These are phyloP conservation scores for Reutealis trisperma DNA, from an alignment of 345 rosid genomes.

Conservation along the genomic window DNA sequence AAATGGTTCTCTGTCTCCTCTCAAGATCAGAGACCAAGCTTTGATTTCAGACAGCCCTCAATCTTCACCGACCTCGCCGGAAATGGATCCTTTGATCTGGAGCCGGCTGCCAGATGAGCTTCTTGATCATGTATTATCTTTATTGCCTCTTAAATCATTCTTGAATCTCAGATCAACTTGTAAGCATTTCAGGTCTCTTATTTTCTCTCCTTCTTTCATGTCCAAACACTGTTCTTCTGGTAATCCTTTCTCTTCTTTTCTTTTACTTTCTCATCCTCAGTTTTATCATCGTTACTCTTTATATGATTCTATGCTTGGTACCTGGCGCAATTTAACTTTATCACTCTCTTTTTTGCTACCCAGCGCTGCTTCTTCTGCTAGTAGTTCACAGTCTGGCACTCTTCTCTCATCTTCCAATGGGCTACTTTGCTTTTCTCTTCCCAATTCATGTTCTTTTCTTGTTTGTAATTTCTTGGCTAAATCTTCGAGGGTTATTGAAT, in stretches of 20 bases:
- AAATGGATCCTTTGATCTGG: conserved; percentile 86
- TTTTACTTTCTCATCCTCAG: conserved; percentile 80
- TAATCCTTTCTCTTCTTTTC: conserved; percentile 54
- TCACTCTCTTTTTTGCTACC: conserved; percentile 41
- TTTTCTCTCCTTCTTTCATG: conserved; percentile 52
- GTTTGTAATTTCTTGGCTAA: conserved; percentile 65
- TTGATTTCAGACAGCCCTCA: not conserved
- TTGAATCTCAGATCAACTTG: conserved; percentile 65
- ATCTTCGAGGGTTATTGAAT: conserved; percentile 56
- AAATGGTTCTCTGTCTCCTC: not conserved
- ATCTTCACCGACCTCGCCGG: conserved; percentile 7
- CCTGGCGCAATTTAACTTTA: conserved; percentile 57
- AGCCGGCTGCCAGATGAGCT: conserved; percentile 65
- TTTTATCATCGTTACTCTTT: conserved; percentile 48
- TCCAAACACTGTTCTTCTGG: conserved; percentile 50
- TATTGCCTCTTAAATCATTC: conserved; percentile 60
- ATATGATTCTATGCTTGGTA: conserved; percentile 51
- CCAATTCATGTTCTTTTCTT: conserved; percentile 47
- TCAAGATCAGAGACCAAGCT: conserved; percentile 1
- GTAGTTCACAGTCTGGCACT: conserved; percentile 22
- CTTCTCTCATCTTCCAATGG: conserved; percentile 72
- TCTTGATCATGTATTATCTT: conserved; percentile 58
- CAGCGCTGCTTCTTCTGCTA: conserved; percentile 1
- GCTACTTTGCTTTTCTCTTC: conserved; percentile 63
- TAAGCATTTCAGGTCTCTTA: conserved; percentile 58